A percentile compares a stretch with the other conserved stretches of the same genome.
phyloP scores from a whole-genome alignment of 2,329 filamentous ascomycete genomes.

The Ilyonectria robusta region DNA sequence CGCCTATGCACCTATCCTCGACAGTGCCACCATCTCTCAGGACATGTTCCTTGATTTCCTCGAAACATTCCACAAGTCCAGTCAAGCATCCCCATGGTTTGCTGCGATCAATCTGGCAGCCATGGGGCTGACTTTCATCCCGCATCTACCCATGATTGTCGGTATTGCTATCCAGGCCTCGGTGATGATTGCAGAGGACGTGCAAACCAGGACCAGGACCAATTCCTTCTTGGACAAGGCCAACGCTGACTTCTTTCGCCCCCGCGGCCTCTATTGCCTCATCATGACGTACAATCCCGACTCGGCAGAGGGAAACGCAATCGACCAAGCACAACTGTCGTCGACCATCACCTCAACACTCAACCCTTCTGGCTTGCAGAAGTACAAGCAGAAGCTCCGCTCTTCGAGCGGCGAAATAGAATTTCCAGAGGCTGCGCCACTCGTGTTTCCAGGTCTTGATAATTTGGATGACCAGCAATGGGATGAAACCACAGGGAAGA shows the following conservation, averaged over 20 bases:
- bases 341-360: constrained; percentile 15
- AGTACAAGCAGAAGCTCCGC: constrained; percentile 8
- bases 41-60: constrained; percentile 38
- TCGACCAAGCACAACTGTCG: neutral
- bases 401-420: constrained; percentile 25
- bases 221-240: constrained; percentile 37
- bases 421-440: constrained; percentile 20
- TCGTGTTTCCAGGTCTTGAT: constrained; percentile 20
- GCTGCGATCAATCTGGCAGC: constrained; percentile 31
- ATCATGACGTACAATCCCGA: constrained; percentile 33
- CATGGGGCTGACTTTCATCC: constrained; percentile 17
- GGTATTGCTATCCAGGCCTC: constrained; percentile 30
- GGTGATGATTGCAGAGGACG: constrained; percentile 22
- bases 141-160: constrained; percentile 33
- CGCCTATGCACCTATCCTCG: constrained; percentile 32
- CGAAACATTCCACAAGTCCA: constrained; percentile 25
- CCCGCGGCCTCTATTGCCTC: constrained; percentile 34
- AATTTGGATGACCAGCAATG: neutral
- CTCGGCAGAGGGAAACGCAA: neutral
- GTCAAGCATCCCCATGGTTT: constrained; percentile 35
- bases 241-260: constrained; percentile 32
- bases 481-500: constrained; percentile 7
- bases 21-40: constrained; percentile 28
- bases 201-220: constrained; percentile 25
- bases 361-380: constrained; percentile 13